phyloP scores from a whole-genome alignment of 495 filamentous ascomycete species.

The Xeromyces bisporus region DNA sequence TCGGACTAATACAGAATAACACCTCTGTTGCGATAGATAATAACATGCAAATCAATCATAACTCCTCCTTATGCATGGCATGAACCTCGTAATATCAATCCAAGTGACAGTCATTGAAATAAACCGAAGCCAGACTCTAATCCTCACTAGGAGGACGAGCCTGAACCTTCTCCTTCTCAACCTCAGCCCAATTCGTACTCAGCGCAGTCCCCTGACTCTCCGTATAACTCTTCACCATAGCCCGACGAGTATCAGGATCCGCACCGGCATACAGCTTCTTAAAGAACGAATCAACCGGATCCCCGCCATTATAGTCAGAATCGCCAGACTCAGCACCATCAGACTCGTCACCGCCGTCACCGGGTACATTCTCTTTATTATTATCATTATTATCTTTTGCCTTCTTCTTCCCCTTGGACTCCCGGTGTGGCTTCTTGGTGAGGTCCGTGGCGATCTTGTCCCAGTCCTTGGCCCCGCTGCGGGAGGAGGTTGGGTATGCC shows the following conservation, averaged over 20 bases:
- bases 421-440: conserved; percentile 27
- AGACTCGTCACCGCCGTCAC: conserved; percentile 17
- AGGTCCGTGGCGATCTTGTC: conserved; percentile 55
- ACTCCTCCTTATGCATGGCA: no score
- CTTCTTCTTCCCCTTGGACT: conserved; percentile 6
- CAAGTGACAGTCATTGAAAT: no score
- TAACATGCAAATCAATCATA: no score
- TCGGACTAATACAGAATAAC: no score
- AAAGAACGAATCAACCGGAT: conserved; percentile 77
- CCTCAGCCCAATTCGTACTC: conserved; percentile 86
- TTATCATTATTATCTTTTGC: conserved; percentile 4
- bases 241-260: conserved; percentile 62
- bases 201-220: conserved; percentile 89
- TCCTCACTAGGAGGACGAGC: conserved; percentile 47
- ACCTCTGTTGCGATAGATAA: no score
- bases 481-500: conserved; percentile 78
- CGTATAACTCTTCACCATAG: conserved; percentile 94
- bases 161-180: conserved; percentile 53
- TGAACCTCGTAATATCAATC: no score
- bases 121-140: no score
- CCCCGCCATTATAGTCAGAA: conserved; percentile 45
- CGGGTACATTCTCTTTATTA: no score
- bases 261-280: conserved; percentile 73
- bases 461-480: conserved; percentile 76
- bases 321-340: conserved; percentile 31